Evolutionary conservation across 345 rosid genomes (phyloP), one percentile per base, ranked within the genome.

Genomic region (Brassica juncea): DNA sequence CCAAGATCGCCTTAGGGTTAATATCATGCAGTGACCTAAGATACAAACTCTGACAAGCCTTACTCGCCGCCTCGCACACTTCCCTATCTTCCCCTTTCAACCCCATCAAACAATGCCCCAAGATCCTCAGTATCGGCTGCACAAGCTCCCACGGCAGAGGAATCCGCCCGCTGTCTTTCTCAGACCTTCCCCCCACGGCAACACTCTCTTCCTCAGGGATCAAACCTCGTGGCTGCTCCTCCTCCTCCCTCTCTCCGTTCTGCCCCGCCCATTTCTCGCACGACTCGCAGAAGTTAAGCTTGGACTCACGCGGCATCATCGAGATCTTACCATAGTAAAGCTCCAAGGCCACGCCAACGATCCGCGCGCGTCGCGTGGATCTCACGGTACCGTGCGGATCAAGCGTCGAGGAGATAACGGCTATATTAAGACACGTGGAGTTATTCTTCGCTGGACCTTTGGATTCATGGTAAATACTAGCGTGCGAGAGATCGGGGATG

Each of bases 311-410:
- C 0, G 95, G 90, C 87, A 91, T 86, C 1, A 55, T 73, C 34
- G 90, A 54, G 11, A 90, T 86, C 71, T 82, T 88, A 44, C 86
- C 83, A 52, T 85, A 88, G 47, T 89, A 94, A 10, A 92, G 79
- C 77, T 94, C 99, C 61, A 94, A 67, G 0, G 97, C 88, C 3
- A 94, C 97, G 0, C 94, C 92, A 0, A 89, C 90, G 14, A 92
- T 90, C 80, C 95, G 81, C 0, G 94, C 91, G 0, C 95, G 82
- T 8, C 87, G 80, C 0, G 94, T 89, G 35, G 99, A 91, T 77
- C 95, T 77, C 32, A 91, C 89, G 0, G 91, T 91, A 1, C 97
- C 94, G 58, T 90, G 87, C 2, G 97, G 97, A 81, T 92, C 97
- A 60, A 94, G 76, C 12, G 81, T 85, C 0, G 95, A 89, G 3